Evolutionary conservation across 495 filamentous ascomycete genomes (phyloP), one percentile per base, ranked within the genome.

Genomic region (Trichoderma virens): DNA sequence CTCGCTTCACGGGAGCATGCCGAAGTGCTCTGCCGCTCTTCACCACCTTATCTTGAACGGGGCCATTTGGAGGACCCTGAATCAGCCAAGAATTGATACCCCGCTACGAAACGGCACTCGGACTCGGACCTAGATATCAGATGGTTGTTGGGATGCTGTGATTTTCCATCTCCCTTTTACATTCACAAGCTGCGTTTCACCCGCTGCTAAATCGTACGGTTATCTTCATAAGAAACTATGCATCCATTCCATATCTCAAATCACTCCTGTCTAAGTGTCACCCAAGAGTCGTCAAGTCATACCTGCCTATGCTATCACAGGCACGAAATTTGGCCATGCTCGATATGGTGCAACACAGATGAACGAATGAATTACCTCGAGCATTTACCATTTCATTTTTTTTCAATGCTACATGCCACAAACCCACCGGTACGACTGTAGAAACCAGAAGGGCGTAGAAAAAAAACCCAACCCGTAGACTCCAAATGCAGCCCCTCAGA

Each of bases 11-110:
- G 73, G 77, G 74, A 75, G 76, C 71, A 76, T 81, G 82, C 75
- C 80, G 81, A 83, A 64, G 83, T 86, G 82, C 80, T 73, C 78
- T 69, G 78, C 79, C 78, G 73, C 78, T 79, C 70, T 73, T 78
- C 74, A 85, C 82, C 82, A 86, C 81, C 79, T 73, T 74, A n/a
- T n/a, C n/a, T n/a, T n/a, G n/a, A 66, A 70, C 74, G 76, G 77
- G 77, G 78, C 81, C 83, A 79, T 83, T 69, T 83, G 78, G 82
- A 78, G 73, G 71, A 67, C 76, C 82, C 81, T 84, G 82, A 86
- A 80, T 76, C 80, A 78, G 80, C 64, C 65, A 43, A 60, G 39
- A 34, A 32, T 62, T 62, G 60, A 51, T 20, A n/a, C n/a, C n/a
- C n/a, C n/a, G n/a, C n/a, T n/a, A n/a, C n/a, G n/a, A n/a, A n/a